Conservation (phyloP, 208 protist genomes). For the Leishmania martiniquensis region DNA sequence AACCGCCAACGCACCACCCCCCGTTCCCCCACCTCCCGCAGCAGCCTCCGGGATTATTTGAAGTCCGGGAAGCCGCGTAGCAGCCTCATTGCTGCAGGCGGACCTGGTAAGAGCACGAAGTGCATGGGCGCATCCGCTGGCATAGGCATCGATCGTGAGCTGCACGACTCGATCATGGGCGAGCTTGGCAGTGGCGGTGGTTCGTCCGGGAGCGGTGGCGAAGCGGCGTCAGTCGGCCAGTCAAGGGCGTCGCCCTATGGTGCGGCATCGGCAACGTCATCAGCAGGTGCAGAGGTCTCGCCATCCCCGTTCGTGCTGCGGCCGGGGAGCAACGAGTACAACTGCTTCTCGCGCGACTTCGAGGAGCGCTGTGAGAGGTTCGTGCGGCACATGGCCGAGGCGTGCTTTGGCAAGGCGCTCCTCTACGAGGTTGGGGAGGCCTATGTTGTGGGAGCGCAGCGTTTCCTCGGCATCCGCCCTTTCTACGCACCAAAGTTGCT, state of each 20-base stretch:
- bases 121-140: neutral
- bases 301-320: constrained; percentile 46
- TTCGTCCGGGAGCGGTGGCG: neutral
- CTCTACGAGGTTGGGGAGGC: constrained; percentile 79
- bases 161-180: constrained; percentile 43
- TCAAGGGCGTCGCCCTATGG: neutral
- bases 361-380: constrained; percentile 73
- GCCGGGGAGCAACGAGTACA: constrained; percentile 66
- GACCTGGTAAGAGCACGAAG: neutral
- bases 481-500: constrained; percentile 86
- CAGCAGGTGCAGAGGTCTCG: neutral
- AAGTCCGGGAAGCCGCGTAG: constrained; percentile 21
- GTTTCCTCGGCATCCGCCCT: constrained; percentile 74
- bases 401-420: constrained; percentile 82
- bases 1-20: neutral
- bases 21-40: constrained; percentile 8
- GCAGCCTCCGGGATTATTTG: constrained; percentile 26
- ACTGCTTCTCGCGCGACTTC: constrained; percentile 82
- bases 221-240: neutral
- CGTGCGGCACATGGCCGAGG: constrained; percentile 51
- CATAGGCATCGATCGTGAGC: constrained; percentile 21
- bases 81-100: neutral
- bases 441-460: constrained; percentile 77
- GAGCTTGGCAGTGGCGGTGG: constrained; percentile 35
- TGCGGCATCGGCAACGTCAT: neutral